Evolutionary conservation across 164 flowering plant species (phyloP).

Genomic region (Magnolia kwangsiensis): DNA sequence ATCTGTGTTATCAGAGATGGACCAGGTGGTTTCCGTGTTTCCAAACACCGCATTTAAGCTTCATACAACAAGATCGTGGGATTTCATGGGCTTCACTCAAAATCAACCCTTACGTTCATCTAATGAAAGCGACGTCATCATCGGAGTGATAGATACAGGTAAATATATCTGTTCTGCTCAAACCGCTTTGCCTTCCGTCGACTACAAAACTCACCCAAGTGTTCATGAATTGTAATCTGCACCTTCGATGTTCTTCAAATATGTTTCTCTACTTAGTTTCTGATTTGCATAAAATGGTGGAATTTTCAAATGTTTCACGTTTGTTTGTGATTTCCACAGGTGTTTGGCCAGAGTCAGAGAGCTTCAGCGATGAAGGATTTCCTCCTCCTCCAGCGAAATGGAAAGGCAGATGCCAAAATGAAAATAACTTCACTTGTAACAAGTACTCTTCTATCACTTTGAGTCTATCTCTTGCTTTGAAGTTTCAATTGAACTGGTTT

Average conservation of each 20-base stretch:
- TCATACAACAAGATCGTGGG: constrained; percentile 19
- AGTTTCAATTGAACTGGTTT: neutral
- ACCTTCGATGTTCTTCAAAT: neutral
- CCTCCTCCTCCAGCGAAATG: constrained; percentile 71
- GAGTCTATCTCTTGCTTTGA: neutral
- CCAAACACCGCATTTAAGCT: constrained; percentile 24
- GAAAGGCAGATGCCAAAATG: constrained; percentile 49
- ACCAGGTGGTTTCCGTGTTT: constrained; percentile 61
- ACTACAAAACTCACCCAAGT: too few relatives aligned
- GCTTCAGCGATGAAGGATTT: constrained; percentile 47
- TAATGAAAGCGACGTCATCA: constrained; percentile 31
- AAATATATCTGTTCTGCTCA: too few relatives aligned
- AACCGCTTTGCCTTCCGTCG: too few relatives aligned
- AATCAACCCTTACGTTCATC: constrained; percentile 3
- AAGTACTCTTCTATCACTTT: constrained; percentile 33
- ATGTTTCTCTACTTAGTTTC: neutral
- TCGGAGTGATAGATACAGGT: constrained; percentile 35
- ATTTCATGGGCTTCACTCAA: constrained; percentile 32
- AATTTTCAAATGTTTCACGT: constrained; percentile 5
- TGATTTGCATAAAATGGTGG: constrained; percentile 15
- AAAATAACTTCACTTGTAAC: constrained; percentile 49
- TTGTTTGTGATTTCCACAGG: constrained; percentile 33
- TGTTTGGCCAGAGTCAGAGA: constrained; percentile 54
- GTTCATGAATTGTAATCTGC: constrained; percentile 15
- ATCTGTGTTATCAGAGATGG: constrained; percentile 41